A percentile compares a stretch with the other conserved stretches of the same genome.
Evolutionary conservation across 345 rosid genomes (phyloP).

Genomic region (Ricinus communis): DNA sequence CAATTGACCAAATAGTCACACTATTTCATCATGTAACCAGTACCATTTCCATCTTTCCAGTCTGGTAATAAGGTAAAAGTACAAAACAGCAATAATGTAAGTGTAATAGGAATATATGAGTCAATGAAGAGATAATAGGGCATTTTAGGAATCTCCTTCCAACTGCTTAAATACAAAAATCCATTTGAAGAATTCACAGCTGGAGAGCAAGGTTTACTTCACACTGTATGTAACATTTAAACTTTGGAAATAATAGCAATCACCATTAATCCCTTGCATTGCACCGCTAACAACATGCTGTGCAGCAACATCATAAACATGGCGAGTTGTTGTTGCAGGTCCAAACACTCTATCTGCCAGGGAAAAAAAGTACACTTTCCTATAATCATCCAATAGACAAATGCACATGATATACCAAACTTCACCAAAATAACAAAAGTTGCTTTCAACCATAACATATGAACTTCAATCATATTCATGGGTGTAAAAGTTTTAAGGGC

Average conservation of each 20-base stretch:
- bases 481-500: too few relatives aligned
- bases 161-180: background rate
- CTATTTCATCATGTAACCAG: background rate
- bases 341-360: slow-evolving; percentile 75
- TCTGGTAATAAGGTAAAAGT: background rate
- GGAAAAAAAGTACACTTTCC: background rate
- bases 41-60: background rate
- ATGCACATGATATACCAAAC: background rate
- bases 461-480: background rate
- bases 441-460: too few relatives aligned
- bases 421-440: too few relatives aligned
- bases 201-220: background rate
- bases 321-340: slow-evolving; percentile 87
- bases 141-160: background rate
- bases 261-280: slow-evolving; percentile 84
- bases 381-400: background rate
- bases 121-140: too few relatives aligned
- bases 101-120: too few relatives aligned
- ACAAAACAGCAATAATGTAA: too few relatives aligned
- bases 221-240: background rate
- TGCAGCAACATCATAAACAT: slow-evolving; percentile 80
- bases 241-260: slow-evolving; percentile 4
- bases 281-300: slow-evolving; percentile 78
- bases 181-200: background rate
- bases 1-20: background rate